These are phyloP conservation scores for Bruguiera parviflora DNA, from an alignment of 345 rosid species.

Conservation along the genomic window DNA sequence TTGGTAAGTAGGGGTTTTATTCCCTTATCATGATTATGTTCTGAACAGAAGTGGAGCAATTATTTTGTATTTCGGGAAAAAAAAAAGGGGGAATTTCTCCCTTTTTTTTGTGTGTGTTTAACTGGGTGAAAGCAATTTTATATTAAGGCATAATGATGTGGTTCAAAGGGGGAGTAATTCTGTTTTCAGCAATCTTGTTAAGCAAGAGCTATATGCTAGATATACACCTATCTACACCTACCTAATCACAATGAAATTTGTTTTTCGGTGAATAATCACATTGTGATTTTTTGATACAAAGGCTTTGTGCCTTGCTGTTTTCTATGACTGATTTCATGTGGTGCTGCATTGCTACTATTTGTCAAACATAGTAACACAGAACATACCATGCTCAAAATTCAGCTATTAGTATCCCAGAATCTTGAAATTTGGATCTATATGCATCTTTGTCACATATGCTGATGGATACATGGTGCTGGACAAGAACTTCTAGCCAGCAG, in stretches of 20 bases:
- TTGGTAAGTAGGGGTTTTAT: conserved; percentile 45
- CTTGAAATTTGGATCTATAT: neutral
- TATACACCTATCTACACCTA: no score
- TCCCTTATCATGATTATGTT: neutral
- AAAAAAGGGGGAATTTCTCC: neutral
- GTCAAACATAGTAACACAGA: neutral
- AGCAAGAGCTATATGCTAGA: no score
- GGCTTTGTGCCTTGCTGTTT: neutral
- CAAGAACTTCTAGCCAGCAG: neutral
- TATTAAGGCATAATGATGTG: neutral
- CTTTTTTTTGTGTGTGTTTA: no score
- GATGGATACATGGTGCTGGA: neutral
- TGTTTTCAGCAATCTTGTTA: no score
- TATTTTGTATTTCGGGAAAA: neutral
- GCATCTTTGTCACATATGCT: neutral
- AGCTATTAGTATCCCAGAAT: neutral
- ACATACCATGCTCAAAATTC: neutral
- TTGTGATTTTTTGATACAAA: neutral
- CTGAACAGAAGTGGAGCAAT: neutral
- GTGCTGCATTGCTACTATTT: neutral
- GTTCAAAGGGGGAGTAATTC: neutral
- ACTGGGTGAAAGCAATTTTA: neutral
- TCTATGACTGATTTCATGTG: neutral
- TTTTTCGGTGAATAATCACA: no score
- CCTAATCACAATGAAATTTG: no score